Conservation (phyloP, 176 grass and related monocot genomes). For the Oryza meridionalis region DNA sequence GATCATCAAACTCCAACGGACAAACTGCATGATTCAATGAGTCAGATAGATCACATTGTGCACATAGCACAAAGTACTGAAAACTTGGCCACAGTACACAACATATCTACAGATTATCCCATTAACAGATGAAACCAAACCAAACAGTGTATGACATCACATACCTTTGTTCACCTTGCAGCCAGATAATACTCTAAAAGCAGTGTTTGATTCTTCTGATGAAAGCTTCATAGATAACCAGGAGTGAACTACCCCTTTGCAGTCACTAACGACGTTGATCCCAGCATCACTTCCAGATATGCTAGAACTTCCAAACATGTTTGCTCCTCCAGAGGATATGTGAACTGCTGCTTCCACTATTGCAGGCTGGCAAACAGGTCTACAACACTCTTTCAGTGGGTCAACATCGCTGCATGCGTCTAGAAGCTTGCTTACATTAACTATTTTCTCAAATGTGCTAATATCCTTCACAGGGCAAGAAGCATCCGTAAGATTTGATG, state of each 20-base stretch:
- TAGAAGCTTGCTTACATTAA: constrained; percentile 86
- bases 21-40: constrained; percentile 65
- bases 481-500: constrained; percentile 80
- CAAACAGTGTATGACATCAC: constrained; percentile 22
- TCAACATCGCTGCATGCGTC: constrained; percentile 85
- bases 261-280: constrained; percentile 81
- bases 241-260: constrained; percentile 93
- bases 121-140: constrained; percentile 19
- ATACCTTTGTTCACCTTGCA: constrained; percentile 99
- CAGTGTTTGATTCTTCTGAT: constrained; percentile 66
- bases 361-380: constrained; percentile 88
- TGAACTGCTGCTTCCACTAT: constrained; percentile 88
- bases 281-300: constrained; percentile 61
- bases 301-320: constrained; percentile 69
- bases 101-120: background rate
- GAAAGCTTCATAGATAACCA: constrained; percentile 86
- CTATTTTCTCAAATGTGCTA: constrained; percentile 74
- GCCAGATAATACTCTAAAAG: constrained; percentile 88
- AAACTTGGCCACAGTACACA: background rate
- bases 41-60: constrained; percentile 26
- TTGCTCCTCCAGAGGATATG: constrained; percentile 68
- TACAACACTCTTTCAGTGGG: constrained; percentile 92
- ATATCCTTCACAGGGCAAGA: constrained; percentile 95
- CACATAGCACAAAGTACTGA: background rate
- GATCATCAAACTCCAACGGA: constrained; percentile 87